Evolutionary conservation across 2,329 filamentous ascomycete genomes (phyloP), one percentile per base, ranked within the genome.

Genomic region (Talaromyces sp.): DNA sequence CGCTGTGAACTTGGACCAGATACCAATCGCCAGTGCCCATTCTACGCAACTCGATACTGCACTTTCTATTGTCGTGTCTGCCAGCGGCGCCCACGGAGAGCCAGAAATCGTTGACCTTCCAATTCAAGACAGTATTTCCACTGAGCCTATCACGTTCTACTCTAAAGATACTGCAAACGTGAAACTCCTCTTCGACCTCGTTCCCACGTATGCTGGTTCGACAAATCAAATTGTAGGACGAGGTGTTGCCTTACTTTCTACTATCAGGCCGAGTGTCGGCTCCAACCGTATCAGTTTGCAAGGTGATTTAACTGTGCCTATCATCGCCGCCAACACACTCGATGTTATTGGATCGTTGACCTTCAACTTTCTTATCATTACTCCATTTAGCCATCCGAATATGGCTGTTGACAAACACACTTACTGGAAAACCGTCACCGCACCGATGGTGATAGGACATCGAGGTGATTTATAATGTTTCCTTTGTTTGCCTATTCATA

Each of bases 301-400:
- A 73, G 93, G 93, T 21, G 95, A 98, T 70, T 85, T 96, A 41
- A 93, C 89, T 62, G 89, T 99, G 10, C 95, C 95, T 0, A 95
- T 99, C 64, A 84, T 98, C 69, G 90, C 90, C 32, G 87, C 88
- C 38, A 90, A 84, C 62, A 88, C 85, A 13, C 79, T 98, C 35
- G 93, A 98, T 62, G 88, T 98, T 10, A 97, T 99, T 66, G 96
- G 95, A 17, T 87, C 89, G 0, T 90, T 99, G 66, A 96, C 96
- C 69, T 99, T 99, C 81, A 97, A 97, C 74, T 98, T 98, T 72
- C 79, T 96, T 32, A 85, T 98, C 69, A 92, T 99, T 67, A 98
- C 91, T 0, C 93, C 95, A 0, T 99, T 99, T 76, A 84, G 87
- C 19, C 95, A 98, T 73, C 91, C 91, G 7, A 96, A 96, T 62